These are phyloP conservation scores for Paramyrothecium sp. DNA, from an alignment of 2,329 filamentous ascomycete species.

Conservation along the genomic window DNA sequence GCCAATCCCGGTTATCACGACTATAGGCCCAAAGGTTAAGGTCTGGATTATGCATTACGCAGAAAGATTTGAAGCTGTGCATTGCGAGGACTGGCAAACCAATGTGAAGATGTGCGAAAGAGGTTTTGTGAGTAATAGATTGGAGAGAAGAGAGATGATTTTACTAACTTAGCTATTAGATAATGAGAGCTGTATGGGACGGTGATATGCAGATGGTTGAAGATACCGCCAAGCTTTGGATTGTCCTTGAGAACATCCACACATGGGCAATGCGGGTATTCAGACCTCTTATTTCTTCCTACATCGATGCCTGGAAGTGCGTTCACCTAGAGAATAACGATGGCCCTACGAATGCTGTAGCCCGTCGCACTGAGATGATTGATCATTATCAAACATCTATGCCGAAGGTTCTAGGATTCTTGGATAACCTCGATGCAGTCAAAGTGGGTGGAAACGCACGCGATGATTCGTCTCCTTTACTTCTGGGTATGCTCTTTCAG, in stretches of 20 bases:
- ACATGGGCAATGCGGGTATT: slow-evolving; percentile 17
- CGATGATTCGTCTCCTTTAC: slow-evolving; percentile 5
- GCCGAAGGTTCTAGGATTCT: slow-evolving; percentile 3
- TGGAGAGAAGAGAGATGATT: background rate
- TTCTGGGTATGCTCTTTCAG: slow-evolving; percentile 10
- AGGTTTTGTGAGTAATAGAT: slow-evolving; percentile 6
- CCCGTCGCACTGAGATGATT: background rate
- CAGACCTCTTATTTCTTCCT: slow-evolving; percentile 12
- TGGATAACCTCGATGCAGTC: slow-evolving; percentile 1
- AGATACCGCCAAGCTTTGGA: slow-evolving; percentile 10
- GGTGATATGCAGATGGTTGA: slow-evolving; percentile 8
- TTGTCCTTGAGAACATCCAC: slow-evolving; percentile 18
- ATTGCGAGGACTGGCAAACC: background rate
- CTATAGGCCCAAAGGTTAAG: slow-evolving; percentile 9
- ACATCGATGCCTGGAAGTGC: slow-evolving; percentile 14
- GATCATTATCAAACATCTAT: background rate
- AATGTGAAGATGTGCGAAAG: background rate
- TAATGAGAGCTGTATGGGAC: slow-evolving; percentile 16
- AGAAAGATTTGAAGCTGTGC: slow-evolving; percentile 4
- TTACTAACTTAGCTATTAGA: slow-evolving; percentile 5
- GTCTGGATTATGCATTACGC: slow-evolving; percentile 15
- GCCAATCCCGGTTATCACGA: slow-evolving; percentile 12
- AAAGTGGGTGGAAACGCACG: slow-evolving; percentile 3
- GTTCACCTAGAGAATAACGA: background rate
- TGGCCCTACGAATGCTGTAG: background rate